phyloP scores from a whole-genome alignment of 208 protist species.

The Wallacemonas rigidus region DNA sequence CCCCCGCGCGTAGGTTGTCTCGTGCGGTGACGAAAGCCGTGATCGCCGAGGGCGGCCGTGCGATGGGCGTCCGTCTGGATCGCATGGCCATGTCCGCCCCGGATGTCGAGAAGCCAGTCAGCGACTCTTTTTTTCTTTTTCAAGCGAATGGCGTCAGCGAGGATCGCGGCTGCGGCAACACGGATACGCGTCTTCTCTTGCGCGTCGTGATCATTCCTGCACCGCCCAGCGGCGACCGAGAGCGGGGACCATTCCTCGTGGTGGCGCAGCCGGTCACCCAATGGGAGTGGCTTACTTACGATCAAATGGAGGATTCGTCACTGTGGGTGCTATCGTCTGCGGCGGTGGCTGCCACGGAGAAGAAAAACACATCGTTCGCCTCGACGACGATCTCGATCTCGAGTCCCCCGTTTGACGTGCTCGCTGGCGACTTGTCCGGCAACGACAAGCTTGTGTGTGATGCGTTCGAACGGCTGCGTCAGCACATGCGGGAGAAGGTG shows the following conservation, averaged over 20 bases:
- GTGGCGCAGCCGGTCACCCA: slow-evolving; percentile 10
- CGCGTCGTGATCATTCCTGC: slow-evolving; percentile 5
- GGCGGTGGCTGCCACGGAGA: not conserved
- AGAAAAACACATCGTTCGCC: not conserved
- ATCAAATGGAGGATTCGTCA: not conserved
- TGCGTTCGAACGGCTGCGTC: slow-evolving; percentile 1
- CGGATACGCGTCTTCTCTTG: not conserved
- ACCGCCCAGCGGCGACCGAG: not conserved
- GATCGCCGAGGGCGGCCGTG: not conserved
- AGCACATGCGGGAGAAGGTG: not conserved
- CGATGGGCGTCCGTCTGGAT: not conserved
- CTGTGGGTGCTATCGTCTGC: slow-evolving; percentile 9
- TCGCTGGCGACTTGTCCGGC: slow-evolving; percentile 2
- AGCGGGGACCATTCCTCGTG: not conserved
- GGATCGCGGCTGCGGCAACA: not conserved
- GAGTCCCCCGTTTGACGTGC: not conserved
- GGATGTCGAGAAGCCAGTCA: not conserved
- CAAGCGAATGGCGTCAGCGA: not conserved
- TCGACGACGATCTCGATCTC: not conserved
- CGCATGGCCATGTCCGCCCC: not conserved
- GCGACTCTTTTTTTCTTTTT: slow-evolving; percentile 3
- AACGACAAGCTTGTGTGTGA: slow-evolving; percentile 1
- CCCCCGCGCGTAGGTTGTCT: not conserved
- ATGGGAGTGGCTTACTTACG: slow-evolving; percentile 1
- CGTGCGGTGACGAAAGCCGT: slow-evolving; percentile 1